These are phyloP conservation scores for Wickerhamomyces sp. DNA, from an alignment of 1,139 yeast species.

Conservation along the genomic window DNA sequence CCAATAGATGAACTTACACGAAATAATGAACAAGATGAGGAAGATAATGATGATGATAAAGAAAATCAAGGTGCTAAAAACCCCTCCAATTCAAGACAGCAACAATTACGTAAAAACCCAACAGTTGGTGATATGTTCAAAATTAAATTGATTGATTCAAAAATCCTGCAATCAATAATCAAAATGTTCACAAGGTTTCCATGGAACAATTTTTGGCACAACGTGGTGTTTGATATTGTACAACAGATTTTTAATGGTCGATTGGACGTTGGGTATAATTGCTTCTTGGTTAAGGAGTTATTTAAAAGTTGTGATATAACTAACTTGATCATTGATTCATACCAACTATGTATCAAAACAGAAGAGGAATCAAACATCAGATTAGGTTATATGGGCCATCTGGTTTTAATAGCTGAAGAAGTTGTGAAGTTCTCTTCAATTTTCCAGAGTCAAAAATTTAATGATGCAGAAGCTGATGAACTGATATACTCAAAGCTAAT, in stretches of 20 bases:
- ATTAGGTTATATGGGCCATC: conserved; percentile 96
- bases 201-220: conserved; percentile 96
- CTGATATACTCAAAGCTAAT: conserved; percentile 28
- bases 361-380: conserved; percentile 58
- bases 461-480: conserved; percentile 22
- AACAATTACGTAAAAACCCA: conserved; percentile 45
- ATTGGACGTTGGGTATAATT: conserved; percentile 83
- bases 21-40: background rate
- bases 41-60: conserved; percentile 8
- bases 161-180: conserved; percentile 71
- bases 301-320: conserved; percentile 79
- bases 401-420: conserved; percentile 93
- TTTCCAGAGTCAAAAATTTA: conserved; percentile 27
- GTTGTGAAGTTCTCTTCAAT: conserved; percentile 75
- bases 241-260: conserved; percentile 96
- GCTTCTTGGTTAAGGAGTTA: conserved; percentile 79
- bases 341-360: conserved; percentile 64
- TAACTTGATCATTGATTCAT: conserved; percentile 80
- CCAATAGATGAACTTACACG: background rate
- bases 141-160: conserved; percentile 78
- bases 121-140: conserved; percentile 89
- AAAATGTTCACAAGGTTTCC: conserved; percentile 91
- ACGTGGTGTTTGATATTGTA: conserved; percentile 94
- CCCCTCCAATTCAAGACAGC: conserved; percentile 2
- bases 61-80: conserved; percentile 2